phyloP scores from a whole-genome alignment of 2,329 filamentous ascomycete species.

The Aspergillaceae sp. region DNA sequence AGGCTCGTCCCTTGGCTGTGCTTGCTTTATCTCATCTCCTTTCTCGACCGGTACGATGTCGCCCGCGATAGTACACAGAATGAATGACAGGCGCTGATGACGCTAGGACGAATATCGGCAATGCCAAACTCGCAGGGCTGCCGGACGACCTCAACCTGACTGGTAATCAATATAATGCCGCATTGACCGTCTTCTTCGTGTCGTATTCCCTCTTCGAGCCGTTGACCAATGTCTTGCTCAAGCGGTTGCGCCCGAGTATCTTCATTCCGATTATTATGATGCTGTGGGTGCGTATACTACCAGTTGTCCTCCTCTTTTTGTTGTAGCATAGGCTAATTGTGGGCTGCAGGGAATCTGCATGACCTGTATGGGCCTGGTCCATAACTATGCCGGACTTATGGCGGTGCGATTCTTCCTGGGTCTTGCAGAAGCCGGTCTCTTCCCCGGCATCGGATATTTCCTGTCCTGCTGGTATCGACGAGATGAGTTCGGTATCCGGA shows the following conservation, averaged over 20 bases:
- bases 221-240: conserved; percentile 71
- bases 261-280: conserved; percentile 79
- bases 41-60: conserved; percentile 27
- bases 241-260: conserved; percentile 63
- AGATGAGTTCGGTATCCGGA: conserved; percentile 68
- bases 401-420: conserved; percentile 41
- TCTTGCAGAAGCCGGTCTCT: conserved; percentile 41
- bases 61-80: background rate
- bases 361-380: conserved; percentile 39
- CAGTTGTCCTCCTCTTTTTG: background rate
- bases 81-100: background rate
- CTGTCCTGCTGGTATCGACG: conserved; percentile 78
- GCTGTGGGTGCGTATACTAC: conserved; percentile 33
- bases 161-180: conserved; percentile 60
- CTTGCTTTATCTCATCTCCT: conserved; percentile 38
- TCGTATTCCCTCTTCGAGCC: conserved; percentile 71
- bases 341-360: conserved; percentile 34
- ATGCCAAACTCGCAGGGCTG: conserved; percentile 53
- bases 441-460: conserved; percentile 71
- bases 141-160: conserved; percentile 54
- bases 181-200: conserved; percentile 77
- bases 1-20: conserved; percentile 40
- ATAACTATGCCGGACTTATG: conserved; percentile 39
- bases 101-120: conserved; percentile 63
- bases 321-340: no score